Evolutionary conservation across 108 stramenopile species (phyloP).

Genomic region (Nitzschia sp.): DNA sequence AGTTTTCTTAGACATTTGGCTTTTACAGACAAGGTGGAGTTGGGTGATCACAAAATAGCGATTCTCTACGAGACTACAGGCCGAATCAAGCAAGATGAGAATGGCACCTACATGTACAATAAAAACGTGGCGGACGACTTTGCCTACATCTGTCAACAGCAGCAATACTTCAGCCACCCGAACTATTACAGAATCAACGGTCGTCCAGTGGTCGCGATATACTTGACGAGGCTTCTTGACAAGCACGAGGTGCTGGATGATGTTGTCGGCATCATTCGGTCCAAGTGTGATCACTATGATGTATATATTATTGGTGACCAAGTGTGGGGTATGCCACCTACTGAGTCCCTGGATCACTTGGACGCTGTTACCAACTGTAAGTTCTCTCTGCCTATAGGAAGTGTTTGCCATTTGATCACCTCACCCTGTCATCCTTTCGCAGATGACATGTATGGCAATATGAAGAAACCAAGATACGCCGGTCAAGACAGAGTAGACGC

Average conservation of each 20-base stretch:
- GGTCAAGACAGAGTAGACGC: slow-evolving; percentile 18
- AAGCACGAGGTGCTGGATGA: slow-evolving; percentile 16
- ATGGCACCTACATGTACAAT: background rate
- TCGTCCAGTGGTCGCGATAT: slow-evolving; percentile 42
- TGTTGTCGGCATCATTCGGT: slow-evolving; percentile 27
- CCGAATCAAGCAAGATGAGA: slow-evolving; percentile 19
- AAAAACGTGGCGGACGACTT: slow-evolving; percentile 19
- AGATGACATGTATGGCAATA: slow-evolving; percentile 25
- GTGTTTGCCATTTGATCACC: background rate
- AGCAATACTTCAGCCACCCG: slow-evolving; percentile 40
- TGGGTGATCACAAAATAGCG: slow-evolving; percentile 37
- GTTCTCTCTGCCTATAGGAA: slow-evolving; percentile 6
- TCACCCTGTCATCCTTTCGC: background rate
- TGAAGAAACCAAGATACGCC: slow-evolving; percentile 19
- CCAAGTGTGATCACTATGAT: slow-evolving; percentile 14
- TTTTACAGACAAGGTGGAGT: slow-evolving; percentile 3
- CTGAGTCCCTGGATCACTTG: slow-evolving; percentile 17
- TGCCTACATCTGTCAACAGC: slow-evolving; percentile 27
- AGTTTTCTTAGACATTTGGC: slow-evolving; percentile 28
- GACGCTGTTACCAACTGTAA: slow-evolving; percentile 53
- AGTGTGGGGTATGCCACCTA: slow-evolving; percentile 30
- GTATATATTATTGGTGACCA: slow-evolving; percentile 48
- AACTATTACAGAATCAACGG: slow-evolving; percentile 47
- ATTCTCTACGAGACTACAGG: slow-evolving; percentile 44
- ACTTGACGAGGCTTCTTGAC: slow-evolving; percentile 36